Evolutionary conservation across 140 eudicot genomes (phyloP), one percentile per base, ranked within the genome.

Genomic region (Ambrosia hybrid): DNA sequence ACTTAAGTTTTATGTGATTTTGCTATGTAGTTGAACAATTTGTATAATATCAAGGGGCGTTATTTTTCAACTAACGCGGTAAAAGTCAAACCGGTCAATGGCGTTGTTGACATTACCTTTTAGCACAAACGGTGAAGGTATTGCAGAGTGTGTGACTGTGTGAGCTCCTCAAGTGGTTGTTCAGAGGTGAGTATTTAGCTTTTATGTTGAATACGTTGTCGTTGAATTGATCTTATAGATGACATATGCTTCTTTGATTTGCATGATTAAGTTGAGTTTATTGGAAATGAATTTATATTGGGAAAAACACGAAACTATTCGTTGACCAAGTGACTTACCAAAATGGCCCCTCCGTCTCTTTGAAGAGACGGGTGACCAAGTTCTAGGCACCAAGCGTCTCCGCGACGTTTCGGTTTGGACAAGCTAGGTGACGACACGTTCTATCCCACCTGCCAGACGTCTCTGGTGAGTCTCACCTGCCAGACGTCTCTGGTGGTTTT

Each of bases 81-180:
- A 17, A 70, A 15, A 89, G 77, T 72, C 77, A n/a, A 56, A 57
- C 76, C 75, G 17, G 21, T 66, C 55, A 83, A 63, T 55, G 96
- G 95, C 12, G 71, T 81, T 57, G 79, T 94, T 51, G 99, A 90
- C 39, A 80, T n/a, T 94, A 65, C 97, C 97, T n/a, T 21, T 82
- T 94, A 81, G 99, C 99, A 16, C 99, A 94, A 80, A 94, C 99
- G 99, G 99, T 46, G 99, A 94, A 86, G 99, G 99, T 34, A 94
- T 94, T 76, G 99, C 97, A 26, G 99, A 94, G n/a, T n/a, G n/a
- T n/a, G n/a, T n/a, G n/a, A n/a, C n/a, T n/a, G 74, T 94, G 99
- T 78, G 99, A 94, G 76, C 96, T 94, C 37, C 87, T 94, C 65
- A 81, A 94, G 79, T 94, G 99, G 97, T 85, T 83, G 97, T 93